Evolutionary conservation across 164 flowering plant genomes (phyloP).

Genomic region (Umbellularia californica): DNA sequence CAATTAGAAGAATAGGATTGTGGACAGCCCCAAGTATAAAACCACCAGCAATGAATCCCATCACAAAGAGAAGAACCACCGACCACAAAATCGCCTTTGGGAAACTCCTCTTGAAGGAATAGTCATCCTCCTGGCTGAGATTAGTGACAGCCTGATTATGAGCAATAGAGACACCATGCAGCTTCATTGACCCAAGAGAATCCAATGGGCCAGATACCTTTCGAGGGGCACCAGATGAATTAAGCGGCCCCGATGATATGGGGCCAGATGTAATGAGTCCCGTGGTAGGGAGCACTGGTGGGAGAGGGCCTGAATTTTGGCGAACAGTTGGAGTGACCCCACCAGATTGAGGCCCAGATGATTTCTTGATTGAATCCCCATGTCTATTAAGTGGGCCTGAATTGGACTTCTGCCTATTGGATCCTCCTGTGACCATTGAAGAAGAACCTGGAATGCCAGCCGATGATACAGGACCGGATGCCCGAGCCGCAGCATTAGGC

Average conservation of each 20-base stretch:
- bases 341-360: conserved; percentile 92
- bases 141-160: conserved; percentile 85
- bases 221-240: conserved; percentile 82
- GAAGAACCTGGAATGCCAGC: conserved; percentile 48
- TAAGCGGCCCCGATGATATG: conserved; percentile 81
- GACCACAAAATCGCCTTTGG: conserved; percentile 75
- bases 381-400: conserved; percentile 91
- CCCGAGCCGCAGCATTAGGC: conserved; percentile 53
- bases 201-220: conserved; percentile 83
- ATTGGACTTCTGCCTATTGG: conserved; percentile 60
- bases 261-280: conserved; percentile 97
- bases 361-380: conserved; percentile 78
- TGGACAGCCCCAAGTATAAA: conserved; percentile 92
- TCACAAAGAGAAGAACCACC: conserved; percentile 66
- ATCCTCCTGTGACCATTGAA: conserved; percentile 40
- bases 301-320: conserved; percentile 82
- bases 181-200: conserved; percentile 55
- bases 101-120: conserved; percentile 63
- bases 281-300: conserved; percentile 82
- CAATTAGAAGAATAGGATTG: conserved; percentile 83
- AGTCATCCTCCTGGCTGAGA: conserved; percentile 72
- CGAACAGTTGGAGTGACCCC: conserved; percentile 60
- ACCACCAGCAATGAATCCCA: conserved; percentile 94
- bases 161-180: conserved; percentile 48
- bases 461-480: conserved; percentile 52